These are phyloP conservation scores for Colletotrichum gloeosporioides DNA, from an alignment of 2,329 filamentous ascomycete genomes.

Conservation along the genomic window DNA sequence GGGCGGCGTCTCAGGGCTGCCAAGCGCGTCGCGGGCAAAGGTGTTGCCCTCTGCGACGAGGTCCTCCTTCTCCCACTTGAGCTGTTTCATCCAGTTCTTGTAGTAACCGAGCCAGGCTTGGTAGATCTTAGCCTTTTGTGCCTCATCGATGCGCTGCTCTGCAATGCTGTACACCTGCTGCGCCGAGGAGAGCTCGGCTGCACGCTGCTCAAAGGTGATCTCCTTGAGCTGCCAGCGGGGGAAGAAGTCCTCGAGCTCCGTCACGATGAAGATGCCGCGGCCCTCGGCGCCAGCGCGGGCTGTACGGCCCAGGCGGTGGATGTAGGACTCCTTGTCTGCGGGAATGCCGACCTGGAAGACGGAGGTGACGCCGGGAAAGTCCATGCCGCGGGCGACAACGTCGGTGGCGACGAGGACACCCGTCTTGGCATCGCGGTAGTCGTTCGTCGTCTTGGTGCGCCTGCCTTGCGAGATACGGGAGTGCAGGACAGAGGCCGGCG, in stretches of 20 bases:
- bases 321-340: constrained; percentile 65
- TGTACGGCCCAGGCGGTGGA: constrained; percentile 72
- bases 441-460: constrained; percentile 64
- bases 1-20: constrained; percentile 49
- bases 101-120: constrained; percentile 64
- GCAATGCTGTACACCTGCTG: constrained; percentile 43
- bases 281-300: constrained; percentile 69
- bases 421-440: constrained; percentile 57
- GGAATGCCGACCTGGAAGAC: constrained; percentile 70
- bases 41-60: constrained; percentile 58
- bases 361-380: constrained; percentile 72
- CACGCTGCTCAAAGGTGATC: constrained; percentile 55
- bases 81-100: constrained; percentile 53
- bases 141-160: constrained; percentile 45
- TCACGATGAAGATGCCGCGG: constrained; percentile 65
- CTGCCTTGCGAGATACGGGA: constrained; percentile 55
- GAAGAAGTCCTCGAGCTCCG: constrained; percentile 56
- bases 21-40: constrained; percentile 53
- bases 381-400: constrained; percentile 75
- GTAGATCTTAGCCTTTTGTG: constrained; percentile 54
- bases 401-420: constrained; percentile 72
- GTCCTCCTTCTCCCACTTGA: constrained; percentile 46
- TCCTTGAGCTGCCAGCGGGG: constrained; percentile 55
- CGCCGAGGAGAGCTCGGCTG: constrained; percentile 48
- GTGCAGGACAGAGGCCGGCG: constrained; percentile 52